A percentile compares a stretch with the other conserved stretches of the same genome.
phyloP scores from a whole-genome alignment of 1,284 basidiomycete species.

The Ceratobasidium sp. region DNA sequence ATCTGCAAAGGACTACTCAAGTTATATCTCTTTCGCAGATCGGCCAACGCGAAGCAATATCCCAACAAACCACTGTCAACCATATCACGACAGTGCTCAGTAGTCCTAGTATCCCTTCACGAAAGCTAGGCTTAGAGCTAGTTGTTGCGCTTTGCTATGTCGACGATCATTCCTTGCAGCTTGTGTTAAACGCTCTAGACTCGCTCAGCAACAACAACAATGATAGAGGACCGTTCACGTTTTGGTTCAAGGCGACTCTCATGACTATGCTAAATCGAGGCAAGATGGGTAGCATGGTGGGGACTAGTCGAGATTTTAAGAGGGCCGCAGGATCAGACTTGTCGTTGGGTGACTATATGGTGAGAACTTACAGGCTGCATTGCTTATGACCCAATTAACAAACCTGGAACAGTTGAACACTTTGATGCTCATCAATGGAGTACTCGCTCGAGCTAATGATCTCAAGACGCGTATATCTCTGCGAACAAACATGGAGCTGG shows the following conservation, averaged over 20 bases:
- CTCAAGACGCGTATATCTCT: slow-evolving; percentile 86
- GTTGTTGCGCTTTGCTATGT: slow-evolving; percentile 73
- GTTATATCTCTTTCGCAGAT: slow-evolving; percentile 57
- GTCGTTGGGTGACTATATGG: slow-evolving; percentile 84
- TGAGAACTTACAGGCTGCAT: slow-evolving; percentile 59
- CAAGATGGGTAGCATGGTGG: slow-evolving; percentile 94
- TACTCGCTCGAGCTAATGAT: slow-evolving; percentile 74
- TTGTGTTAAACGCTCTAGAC: slow-evolving; percentile 70
- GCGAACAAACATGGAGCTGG: slow-evolving; percentile 88
- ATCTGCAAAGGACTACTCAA: background rate
- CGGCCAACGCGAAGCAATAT: slow-evolving; percentile 81
- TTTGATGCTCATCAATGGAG: slow-evolving; percentile 73
- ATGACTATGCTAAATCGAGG: slow-evolving; percentile 84
- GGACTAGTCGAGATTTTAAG: slow-evolving; percentile 89
- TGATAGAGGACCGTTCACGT: slow-evolving; percentile 32
- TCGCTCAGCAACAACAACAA: slow-evolving; percentile 48
- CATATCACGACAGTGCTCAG: slow-evolving; percentile 88
- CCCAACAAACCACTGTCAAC: slow-evolving; percentile 80
- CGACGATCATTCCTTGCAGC: slow-evolving; percentile 55
- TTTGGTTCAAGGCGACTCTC: slow-evolving; percentile 78
- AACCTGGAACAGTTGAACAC: slow-evolving; percentile 66
- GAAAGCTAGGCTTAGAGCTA: slow-evolving; percentile 85
- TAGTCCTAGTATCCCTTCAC: slow-evolving; percentile 81
- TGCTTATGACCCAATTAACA: slow-evolving; percentile 49
- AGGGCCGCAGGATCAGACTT: slow-evolving; percentile 71